Base-by-base conservation (phyloP, 108 stramenopile genomes). In the Hondaea fermentalgiana region DNA sequence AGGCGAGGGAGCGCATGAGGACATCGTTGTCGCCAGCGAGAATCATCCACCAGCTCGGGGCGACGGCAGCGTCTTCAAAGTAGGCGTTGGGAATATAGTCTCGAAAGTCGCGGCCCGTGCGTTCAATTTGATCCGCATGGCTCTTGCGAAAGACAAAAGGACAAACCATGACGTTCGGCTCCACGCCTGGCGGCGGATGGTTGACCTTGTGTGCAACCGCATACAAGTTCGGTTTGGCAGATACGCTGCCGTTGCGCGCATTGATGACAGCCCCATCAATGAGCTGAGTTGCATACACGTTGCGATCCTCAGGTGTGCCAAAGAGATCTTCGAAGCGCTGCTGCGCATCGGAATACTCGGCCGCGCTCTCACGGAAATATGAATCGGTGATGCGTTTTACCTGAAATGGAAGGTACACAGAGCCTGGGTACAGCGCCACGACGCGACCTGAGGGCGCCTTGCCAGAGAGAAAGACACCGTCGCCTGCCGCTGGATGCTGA, bases 181-280 rank as follows among this genome's bases (percentile, higher is more conserved):
- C 51, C 25, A 25, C 45, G 25, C 76, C 76, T 35, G n/a, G 10
- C 17, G 76, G 76, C 17, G 76, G 76, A 28, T 83, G 76, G 4
- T 83, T 83, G n/a, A 83, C 76, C 76, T 83, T 83, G 76, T 83
- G 76, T 16, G 49, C 76, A 6, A 83, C 76, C 45, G 76, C 76
- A 23, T 25, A 83, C 10, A 47, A 23, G 4, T 83, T 83, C 16
- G 76, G 49, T 23, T 53, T 83, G n/a, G n/a, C 51, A 6, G 76
- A 83, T 6, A 83, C 76, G 51, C 76, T 83, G 25, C 76, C 76
- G 14, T 25, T 8, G 12, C 49, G n/a, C 45, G 76, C 76, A 23
- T 83, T 83, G 51, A 83, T 47, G 25, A 35, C 23, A 28, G 76
- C 49, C 49, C 76, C 76, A 35, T 83, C 76, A 10, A 12, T 53